These are phyloP conservation scores for Melampsora americana DNA, from an alignment of 1,284 basidiomycete genomes.

Conservation along the genomic window DNA sequence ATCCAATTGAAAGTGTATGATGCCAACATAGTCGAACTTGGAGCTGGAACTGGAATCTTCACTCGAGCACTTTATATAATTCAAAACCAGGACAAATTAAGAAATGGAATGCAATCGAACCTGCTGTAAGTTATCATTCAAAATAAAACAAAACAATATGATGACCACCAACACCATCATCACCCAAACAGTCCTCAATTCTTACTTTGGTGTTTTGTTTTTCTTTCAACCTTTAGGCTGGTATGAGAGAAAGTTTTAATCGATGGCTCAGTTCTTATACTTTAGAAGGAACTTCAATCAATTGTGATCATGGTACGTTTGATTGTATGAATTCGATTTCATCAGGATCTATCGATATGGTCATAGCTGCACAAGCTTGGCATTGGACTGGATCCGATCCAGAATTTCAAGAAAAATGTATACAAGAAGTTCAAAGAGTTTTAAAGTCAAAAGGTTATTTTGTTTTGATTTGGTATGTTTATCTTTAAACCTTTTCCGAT, in stretches of 20 bases:
- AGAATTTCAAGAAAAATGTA: neutral
- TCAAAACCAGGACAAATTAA: conserved; percentile 59
- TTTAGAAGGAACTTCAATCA: conserved; percentile 59
- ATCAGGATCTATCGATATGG: conserved; percentile 68
- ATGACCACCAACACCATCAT: too few species aligned
- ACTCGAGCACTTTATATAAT: conserved; percentile 69
- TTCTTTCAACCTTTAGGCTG: conserved; percentile 3
- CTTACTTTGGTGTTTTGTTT: too few species aligned
- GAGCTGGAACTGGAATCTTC: conserved; percentile 69
- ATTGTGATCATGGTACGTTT: conserved; percentile 65
- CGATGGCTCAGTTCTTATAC: conserved; percentile 57
- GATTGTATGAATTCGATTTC: conserved; percentile 60
- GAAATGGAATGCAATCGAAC: conserved; percentile 66
- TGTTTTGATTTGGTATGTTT: conserved; percentile 62
- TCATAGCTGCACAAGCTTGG: conserved; percentile 68
- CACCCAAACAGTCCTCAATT: too few species aligned
- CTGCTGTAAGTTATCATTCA: conserved; percentile 58
- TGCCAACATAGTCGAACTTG: conserved; percentile 61
- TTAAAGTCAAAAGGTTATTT: conserved; percentile 66
- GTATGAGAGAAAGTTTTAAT: conserved; percentile 63
- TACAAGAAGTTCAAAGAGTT: conserved; percentile 66
- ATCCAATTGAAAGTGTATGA: too few species aligned
- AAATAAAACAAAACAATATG: too few species aligned
- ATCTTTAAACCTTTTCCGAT: neutral
- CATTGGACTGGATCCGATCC: conserved; percentile 66